phyloP scores from a whole-genome alignment of 129 eudicot genomes.

The Tagetes erecta region DNA sequence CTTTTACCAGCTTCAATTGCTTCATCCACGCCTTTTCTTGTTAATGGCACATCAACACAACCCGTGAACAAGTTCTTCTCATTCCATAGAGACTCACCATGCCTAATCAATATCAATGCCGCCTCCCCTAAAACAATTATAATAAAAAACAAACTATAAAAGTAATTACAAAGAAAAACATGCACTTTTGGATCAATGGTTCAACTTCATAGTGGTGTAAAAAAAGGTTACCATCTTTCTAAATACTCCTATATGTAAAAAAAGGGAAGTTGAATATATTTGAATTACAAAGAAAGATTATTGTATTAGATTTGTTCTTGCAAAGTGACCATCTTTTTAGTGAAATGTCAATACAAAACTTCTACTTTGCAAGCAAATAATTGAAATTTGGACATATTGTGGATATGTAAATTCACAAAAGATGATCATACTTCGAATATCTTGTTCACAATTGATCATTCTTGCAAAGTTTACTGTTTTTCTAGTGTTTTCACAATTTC shows the following conservation, averaged over 20 bases:
- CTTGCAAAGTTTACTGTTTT: background rate
- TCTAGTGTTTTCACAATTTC: background rate
- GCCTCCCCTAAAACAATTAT: constrained; percentile 52
- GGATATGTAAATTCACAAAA: background rate
- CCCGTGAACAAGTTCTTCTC: constrained; percentile 94
- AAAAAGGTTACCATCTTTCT: background rate
- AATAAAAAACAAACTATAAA: background rate
- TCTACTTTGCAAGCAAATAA: too few species aligned
- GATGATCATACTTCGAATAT: background rate
- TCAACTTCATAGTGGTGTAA: background rate
- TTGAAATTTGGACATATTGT: background rate
- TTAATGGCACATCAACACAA: constrained; percentile 88
- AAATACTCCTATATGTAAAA: background rate
- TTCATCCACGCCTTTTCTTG: constrained; percentile 85
- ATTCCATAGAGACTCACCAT: constrained; percentile 94
- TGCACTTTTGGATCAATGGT: background rate
- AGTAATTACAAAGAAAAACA: background rate
- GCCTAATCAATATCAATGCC: constrained; percentile 79
- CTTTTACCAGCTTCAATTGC: constrained; percentile 93
- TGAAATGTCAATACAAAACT: background rate
- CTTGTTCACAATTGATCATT: background rate
- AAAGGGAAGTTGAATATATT: background rate
- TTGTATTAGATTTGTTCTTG: background rate
- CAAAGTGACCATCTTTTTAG: background rate
- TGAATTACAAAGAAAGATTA: background rate